Evolutionary conservation across 2,329 filamentous ascomycete species (phyloP).

Genomic region (Paraconiothyrium sp.): DNA sequence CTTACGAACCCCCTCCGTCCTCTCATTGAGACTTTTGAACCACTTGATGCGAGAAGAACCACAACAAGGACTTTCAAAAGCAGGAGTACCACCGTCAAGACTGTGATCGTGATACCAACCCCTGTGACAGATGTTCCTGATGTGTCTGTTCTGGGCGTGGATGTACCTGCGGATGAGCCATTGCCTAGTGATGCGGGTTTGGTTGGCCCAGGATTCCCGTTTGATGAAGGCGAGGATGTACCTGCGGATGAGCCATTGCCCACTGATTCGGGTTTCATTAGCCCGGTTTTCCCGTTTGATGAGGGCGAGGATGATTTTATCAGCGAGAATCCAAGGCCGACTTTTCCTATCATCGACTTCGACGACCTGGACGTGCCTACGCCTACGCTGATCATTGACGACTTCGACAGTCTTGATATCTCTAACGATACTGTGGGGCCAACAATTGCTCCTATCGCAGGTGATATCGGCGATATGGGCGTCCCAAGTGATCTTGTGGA

Average conservation of each 20-base stretch:
- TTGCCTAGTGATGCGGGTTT: neutral
- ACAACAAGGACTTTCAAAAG: neutral
- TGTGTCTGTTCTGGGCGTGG: neutral
- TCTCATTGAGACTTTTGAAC: neutral
- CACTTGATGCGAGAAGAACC: constrained; percentile 4
- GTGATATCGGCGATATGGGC: neutral
- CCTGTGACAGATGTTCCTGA: neutral
- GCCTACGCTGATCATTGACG: neutral
- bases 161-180: constrained; percentile 4
- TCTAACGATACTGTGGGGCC: neutral
- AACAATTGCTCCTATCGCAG: neutral
- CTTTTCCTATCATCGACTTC: neutral
- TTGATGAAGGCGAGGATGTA: neutral
- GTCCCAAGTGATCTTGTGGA: neutral
- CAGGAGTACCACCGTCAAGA: neutral
- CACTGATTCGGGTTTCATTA: neutral
- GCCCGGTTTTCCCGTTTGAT: neutral
- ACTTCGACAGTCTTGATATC: neutral
- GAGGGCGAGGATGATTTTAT: neutral
- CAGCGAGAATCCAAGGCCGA: neutral
- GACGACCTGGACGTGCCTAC: too few species aligned
- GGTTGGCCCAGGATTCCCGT: neutral
- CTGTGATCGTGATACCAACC: constrained; percentile 1
- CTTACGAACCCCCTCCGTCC: constrained; percentile 9
- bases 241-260: constrained; percentile 1